Conservation (phyloP, 2,329 filamentous ascomycete genomes). For the Fusarium secorum region DNA sequence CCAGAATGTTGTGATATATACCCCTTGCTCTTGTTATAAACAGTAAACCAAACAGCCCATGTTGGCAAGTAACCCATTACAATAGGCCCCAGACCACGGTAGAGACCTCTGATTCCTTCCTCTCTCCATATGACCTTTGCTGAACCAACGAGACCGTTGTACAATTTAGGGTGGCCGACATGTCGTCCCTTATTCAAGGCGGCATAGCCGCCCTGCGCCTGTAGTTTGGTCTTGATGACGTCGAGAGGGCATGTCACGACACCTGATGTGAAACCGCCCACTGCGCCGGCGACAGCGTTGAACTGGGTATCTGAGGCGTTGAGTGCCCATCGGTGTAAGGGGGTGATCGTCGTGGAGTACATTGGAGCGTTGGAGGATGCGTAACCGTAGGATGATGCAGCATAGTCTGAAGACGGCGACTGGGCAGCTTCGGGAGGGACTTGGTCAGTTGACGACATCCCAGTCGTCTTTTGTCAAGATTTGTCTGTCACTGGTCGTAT, state of each 20-base stretch:
- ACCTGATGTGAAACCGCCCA: constrained; percentile 90
- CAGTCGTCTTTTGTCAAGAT: constrained; percentile 22
- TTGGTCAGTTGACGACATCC: constrained; percentile 62
- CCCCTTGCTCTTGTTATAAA: constrained; percentile 89
- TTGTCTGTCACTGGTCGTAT: constrained; percentile 6
- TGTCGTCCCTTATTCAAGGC: constrained; percentile 58
- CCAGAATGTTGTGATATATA: constrained; percentile 73
- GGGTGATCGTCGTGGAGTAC: constrained; percentile 48
- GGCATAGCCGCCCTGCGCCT: constrained; percentile 87
- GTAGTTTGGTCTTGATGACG: constrained; percentile 98
- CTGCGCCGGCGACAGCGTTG: constrained; percentile 85
- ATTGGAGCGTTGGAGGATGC: constrained; percentile 46
- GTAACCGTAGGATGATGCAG: constrained; percentile 47
- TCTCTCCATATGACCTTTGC: constrained; percentile 84
- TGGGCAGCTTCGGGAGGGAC: constrained; percentile 47
- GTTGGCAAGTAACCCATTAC: constrained; percentile 95
- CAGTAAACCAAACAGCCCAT: constrained; percentile 97
- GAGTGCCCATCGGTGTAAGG: constrained; percentile 64
- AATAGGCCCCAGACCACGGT: constrained; percentile 92
- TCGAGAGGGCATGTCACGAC: constrained; percentile 96
- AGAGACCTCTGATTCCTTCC: constrained; percentile 89
- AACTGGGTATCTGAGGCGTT: constrained; percentile 69
- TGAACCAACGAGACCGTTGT: constrained; percentile 87
- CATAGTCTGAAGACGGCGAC: constrained; percentile 49
- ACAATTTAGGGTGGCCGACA: constrained; percentile 67